Evolutionary conservation across 306 rosid genomes (phyloP).

Genomic region (Rosa chinensis): DNA sequence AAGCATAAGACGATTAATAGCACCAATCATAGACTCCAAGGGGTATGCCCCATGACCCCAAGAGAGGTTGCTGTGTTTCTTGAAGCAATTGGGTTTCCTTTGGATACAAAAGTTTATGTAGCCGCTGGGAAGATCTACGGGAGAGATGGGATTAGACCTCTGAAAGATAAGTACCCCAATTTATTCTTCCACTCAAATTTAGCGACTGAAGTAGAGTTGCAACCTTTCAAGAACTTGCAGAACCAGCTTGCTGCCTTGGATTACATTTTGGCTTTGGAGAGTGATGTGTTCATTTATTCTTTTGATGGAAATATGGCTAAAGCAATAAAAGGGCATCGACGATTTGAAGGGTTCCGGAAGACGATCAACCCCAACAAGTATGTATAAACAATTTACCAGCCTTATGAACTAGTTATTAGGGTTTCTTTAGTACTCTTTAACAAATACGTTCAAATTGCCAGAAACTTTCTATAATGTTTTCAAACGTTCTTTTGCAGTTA

Average conservation of each 20-base stretch:
- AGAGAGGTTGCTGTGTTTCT: slow-evolving; percentile 69
- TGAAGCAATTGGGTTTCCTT: slow-evolving; percentile 65
- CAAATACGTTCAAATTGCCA: no score
- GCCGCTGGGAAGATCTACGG: slow-evolving; percentile 62
- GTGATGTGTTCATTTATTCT: slow-evolving; percentile 61
- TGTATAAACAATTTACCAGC: neutral
- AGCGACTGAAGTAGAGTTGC: slow-evolving; percentile 57
- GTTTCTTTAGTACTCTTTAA: no score
- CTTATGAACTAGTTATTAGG: neutral
- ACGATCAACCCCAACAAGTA: slow-evolving; percentile 70
- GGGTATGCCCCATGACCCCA: slow-evolving; percentile 78
- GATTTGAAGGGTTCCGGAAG: slow-evolving; percentile 52
- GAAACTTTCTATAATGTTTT: neutral
- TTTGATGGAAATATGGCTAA: slow-evolving; percentile 77
- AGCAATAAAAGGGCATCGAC: slow-evolving; percentile 60
- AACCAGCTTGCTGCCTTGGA: slow-evolving; percentile 78
- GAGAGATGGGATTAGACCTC: slow-evolving; percentile 33
- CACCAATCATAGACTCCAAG: slow-evolving; percentile 36
- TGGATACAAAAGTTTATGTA: slow-evolving; percentile 52
- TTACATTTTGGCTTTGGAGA: slow-evolving; percentile 53
- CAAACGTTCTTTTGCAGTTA: neutral
- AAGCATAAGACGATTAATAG: slow-evolving; percentile 55
- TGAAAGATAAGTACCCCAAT: slow-evolving; percentile 48
- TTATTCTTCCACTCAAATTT: slow-evolving; percentile 44
- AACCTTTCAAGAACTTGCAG: slow-evolving; percentile 38